Evolutionary conservation across 2,329 filamentous ascomycete genomes (phyloP), one percentile per base, ranked within the genome.

Genomic region (Ascochyta koolunga): DNA sequence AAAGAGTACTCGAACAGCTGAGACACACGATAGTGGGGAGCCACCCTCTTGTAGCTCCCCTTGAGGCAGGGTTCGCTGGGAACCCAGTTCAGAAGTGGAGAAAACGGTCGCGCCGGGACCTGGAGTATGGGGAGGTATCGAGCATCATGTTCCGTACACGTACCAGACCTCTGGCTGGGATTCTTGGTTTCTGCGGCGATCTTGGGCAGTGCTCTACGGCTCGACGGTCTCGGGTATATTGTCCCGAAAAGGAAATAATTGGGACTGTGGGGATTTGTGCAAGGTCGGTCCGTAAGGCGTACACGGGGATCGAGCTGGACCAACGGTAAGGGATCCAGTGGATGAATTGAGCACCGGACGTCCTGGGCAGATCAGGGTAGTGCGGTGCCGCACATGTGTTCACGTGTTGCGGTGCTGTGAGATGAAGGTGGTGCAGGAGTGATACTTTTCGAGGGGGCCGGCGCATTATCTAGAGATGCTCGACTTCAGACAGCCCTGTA

Each of bases 181-280:
- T 38, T 16, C 8, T 27, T 43, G 19, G 19, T 22, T 27, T 44
- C 29, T 35, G 35, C 40, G 32, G 45, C 11, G 13, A 16, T 35
- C 22, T 49, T 38, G 25, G 16, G 29, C 21, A 16, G 16, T 19
- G 10, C 13, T 22, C 24, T 29, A 21, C 19, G 40, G 21, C 19
- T 25, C 16, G 16, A 7, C n/a, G 11, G 22, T 21, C 6, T 39
- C 51, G 51, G 51, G 29, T 54, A n/a, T 11, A 13, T 36, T 54
- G 27, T 54, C 51, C 51, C 40, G n/a, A 54, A 49, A 36, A 24
- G 51, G 51, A 49, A 54, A 54, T 44, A 16, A n/a, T 49, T 49
- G 44, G 39, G 36, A 40, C 35, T 36, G 45, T 49, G 45, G 35
- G 38, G 35, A 40, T 32, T 15, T 4, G 2, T 4, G 4, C 4